Percentiles rank a stretch among this genome's conserved stretches.
These are phyloP conservation scores for Chaetomium tenue DNA, from an alignment of 495 filamentous ascomycete genomes.

Conservation along the genomic window DNA sequence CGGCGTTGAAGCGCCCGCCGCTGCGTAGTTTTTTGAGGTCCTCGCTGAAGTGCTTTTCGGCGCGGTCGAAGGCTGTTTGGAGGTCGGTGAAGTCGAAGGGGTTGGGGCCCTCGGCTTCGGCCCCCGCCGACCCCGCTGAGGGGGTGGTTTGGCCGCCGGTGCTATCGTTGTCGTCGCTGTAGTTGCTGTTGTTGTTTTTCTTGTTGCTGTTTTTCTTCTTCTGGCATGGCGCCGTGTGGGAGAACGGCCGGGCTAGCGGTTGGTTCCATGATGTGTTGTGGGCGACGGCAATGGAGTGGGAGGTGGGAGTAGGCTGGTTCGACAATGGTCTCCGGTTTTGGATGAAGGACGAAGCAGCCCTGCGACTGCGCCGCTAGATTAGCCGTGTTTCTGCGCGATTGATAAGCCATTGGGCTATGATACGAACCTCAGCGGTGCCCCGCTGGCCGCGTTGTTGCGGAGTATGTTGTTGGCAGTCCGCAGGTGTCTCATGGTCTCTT, in stretches of 20 bases:
- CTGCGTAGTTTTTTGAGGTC: slow-evolving; percentile 60
- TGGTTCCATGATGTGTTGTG: not conserved
- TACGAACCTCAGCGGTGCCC: slow-evolving; percentile 17
- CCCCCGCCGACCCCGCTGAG: not conserved
- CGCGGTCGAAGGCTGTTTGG: slow-evolving; percentile 55
- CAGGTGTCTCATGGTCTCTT: slow-evolving; percentile 25
- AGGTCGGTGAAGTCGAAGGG: slow-evolving; percentile 69
- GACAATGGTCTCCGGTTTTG: not conserved
- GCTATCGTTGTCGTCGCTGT: not conserved
- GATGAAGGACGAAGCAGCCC: not conserved
- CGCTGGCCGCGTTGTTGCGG: slow-evolving; percentile 17
- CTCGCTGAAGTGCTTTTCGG: slow-evolving; percentile 56
- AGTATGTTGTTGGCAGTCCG: slow-evolving; percentile 28
- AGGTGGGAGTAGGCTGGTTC: too few relatives aligned
- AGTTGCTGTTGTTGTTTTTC: slow-evolving; percentile 5
- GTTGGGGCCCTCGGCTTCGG: slow-evolving; percentile 43
- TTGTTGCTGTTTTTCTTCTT: slow-evolving; percentile 6
- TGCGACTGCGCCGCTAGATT: not conserved
- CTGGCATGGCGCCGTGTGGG: slow-evolving; percentile 12
- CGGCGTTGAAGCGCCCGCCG: slow-evolving; percentile 66
- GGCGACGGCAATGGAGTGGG: not conserved
- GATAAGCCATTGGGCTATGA: slow-evolving; percentile 13
- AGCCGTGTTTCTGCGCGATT: not conserved
- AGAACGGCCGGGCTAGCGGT: slow-evolving; percentile 17
- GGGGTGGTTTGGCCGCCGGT: not conserved